These are phyloP conservation scores for Rutidosis leptorrhynchoides DNA, from an alignment of 129 eudicot species.

Conservation along the genomic window DNA sequence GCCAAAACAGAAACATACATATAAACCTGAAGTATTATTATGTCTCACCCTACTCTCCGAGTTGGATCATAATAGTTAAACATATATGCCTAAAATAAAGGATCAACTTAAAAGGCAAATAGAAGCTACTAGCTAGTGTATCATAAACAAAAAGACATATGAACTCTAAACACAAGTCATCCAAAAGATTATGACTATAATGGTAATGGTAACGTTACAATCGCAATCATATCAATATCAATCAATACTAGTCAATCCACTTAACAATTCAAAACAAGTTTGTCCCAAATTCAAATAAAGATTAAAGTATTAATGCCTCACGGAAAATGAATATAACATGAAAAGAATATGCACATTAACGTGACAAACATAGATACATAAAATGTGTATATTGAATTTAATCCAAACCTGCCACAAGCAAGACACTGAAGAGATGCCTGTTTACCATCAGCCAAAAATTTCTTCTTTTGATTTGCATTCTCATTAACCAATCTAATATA, in stretches of 20 bases:
- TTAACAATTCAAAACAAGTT: not conserved
- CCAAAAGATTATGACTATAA: not conserved
- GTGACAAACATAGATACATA: not conserved
- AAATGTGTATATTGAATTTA: not conserved
- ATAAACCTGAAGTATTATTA: not conserved
- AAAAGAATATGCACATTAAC: not conserved
- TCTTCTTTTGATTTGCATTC: slow-evolving; percentile 50
- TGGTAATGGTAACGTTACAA: not conserved
- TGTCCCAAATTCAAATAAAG: not conserved
- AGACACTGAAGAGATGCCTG: slow-evolving; percentile 67
- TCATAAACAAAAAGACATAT: not conserved
- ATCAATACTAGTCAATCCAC: slow-evolving; percentile 1
- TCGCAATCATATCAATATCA: slow-evolving; percentile 1
- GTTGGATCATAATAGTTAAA: not conserved
- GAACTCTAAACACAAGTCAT: not conserved
- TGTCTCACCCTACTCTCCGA: not conserved
- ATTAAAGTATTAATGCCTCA: not conserved
- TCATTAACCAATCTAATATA: slow-evolving; percentile 53
- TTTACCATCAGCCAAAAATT: slow-evolving; percentile 68
- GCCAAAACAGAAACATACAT: not conserved
- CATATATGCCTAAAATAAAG: not conserved
- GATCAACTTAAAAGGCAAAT: not conserved
- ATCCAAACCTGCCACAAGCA: slow-evolving; percentile 66
- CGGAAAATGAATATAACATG: not conserved
- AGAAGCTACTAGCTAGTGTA: not conserved